Percentiles rank a stretch among this genome's conserved stretches.
Evolutionary conservation across 2,329 filamentous ascomycete species (phyloP).

Genomic region (Diplodia corticola): DNA sequence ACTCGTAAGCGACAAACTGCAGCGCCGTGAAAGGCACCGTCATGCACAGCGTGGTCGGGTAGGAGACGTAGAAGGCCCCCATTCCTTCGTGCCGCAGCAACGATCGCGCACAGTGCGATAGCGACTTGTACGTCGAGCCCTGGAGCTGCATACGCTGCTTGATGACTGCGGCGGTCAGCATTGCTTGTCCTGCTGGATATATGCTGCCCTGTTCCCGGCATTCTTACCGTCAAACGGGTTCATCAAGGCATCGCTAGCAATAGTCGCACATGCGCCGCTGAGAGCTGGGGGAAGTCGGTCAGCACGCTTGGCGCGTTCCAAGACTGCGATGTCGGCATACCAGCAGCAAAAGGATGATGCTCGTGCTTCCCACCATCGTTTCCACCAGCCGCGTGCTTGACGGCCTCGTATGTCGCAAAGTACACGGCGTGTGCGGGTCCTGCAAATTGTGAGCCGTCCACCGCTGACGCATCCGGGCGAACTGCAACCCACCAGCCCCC

Average conservation of each 20-base stretch:
- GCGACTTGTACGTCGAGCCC: constrained; percentile 86
- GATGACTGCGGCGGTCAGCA: constrained; percentile 66
- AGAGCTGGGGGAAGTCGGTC: constrained; percentile 63
- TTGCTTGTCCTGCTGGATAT: background rate
- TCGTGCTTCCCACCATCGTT: constrained; percentile 82
- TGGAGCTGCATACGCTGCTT: constrained; percentile 99
- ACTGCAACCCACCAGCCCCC: constrained; percentile 69
- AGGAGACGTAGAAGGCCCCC: constrained; percentile 94
- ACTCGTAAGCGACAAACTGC: constrained; percentile 97
- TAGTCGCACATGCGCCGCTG: constrained; percentile 91
- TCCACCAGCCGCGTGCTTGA: constrained; percentile 94
- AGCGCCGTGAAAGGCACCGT: constrained; percentile 96
- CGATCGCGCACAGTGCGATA: constrained; percentile 81
- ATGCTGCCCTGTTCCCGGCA: background rate
- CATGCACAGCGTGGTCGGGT: constrained; percentile 97
- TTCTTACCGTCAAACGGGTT: constrained; percentile 93
- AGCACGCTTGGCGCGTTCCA: constrained; percentile 21
- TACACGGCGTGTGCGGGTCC: constrained; percentile 97
- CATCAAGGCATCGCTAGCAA: constrained; percentile 97
- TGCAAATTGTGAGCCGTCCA: constrained; percentile 45
- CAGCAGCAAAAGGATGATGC: constrained; percentile 90
- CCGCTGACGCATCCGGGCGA: background rate
- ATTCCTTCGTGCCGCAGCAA: constrained; percentile 88
- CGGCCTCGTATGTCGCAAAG: constrained; percentile 95
- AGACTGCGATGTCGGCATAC: constrained; percentile 50